phyloP scores from a whole-genome alignment of 441 rosid genomes.

The Capsella rubella region DNA sequence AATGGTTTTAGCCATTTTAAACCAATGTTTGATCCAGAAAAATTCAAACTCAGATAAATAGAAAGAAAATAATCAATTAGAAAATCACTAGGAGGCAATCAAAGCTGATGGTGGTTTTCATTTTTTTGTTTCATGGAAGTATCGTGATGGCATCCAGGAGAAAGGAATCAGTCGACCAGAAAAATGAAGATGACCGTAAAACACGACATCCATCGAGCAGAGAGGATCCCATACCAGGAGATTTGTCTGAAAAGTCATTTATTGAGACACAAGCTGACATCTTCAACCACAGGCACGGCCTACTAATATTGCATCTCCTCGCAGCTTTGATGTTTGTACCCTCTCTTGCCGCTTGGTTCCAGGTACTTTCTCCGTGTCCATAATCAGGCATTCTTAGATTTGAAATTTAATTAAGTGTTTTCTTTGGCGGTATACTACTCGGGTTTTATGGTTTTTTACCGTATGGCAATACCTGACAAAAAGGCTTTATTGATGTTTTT shows the following conservation, averaged over 20 bases:
- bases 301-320: conserved; percentile 80
- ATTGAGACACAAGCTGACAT: conserved; percentile 83
- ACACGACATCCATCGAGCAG: conserved; percentile 48
- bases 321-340: conserved; percentile 89
- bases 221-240: conserved; percentile 49
- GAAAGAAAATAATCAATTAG: conserved; percentile 11
- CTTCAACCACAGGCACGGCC: conserved; percentile 85
- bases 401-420: neutral
- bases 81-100: conserved; percentile 4
- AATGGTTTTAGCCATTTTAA: neutral
- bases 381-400: neutral
- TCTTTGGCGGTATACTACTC: neutral
- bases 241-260: conserved; percentile 59
- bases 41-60: neutral
- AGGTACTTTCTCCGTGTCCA: conserved; percentile 57
- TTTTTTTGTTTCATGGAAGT: conserved; percentile 59
- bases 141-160: conserved; percentile 68
- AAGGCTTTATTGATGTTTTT: conserved; percentile 1
- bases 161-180: conserved; percentile 57
- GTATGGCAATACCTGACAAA: conserved; percentile 8
- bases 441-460: neutral
- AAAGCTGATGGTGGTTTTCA: conserved; percentile 24
- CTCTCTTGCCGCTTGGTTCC: conserved; percentile 88
- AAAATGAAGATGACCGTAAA: conserved; percentile 46
- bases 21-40: conserved; percentile 8